phyloP scores from a whole-genome alignment of 306 rosid genomes.

The Clitoria ternatea region DNA sequence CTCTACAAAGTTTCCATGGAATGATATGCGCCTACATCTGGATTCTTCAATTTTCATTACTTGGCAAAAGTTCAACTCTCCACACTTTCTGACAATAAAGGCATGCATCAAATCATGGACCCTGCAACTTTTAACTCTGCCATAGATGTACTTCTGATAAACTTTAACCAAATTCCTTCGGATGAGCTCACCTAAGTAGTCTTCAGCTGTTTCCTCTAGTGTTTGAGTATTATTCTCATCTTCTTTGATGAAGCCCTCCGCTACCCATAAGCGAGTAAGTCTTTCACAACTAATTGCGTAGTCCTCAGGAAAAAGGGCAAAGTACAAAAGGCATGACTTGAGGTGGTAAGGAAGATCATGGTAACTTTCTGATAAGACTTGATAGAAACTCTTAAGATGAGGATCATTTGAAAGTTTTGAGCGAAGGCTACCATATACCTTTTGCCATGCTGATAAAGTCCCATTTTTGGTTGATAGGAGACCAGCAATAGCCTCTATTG shows the following conservation, averaged over 20 bases:
- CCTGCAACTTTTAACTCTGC: not conserved
- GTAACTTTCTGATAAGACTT: not conserved
- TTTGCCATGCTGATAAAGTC: not conserved
- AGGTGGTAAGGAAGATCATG: constrained; percentile 19
- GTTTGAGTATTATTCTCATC: not conserved
- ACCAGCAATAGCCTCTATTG: not conserved
- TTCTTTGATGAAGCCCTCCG: not conserved
- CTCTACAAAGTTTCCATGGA: too few species aligned
- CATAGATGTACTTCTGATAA: not conserved
- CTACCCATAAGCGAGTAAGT: not conserved
- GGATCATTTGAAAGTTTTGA: not conserved
- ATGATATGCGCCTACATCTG: too few species aligned
- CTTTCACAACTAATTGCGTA: not conserved
- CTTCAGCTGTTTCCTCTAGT: not conserved
- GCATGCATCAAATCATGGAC: not conserved
- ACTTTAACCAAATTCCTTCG: not conserved
- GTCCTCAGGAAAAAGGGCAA: constrained; percentile 17
- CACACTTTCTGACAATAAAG: not conserved
- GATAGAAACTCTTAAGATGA: not conserved
- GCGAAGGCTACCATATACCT: not conserved
- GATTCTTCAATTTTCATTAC: not conserved
- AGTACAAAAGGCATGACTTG: constrained; percentile 15
- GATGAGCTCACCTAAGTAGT: not conserved
- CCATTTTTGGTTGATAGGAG: not conserved
- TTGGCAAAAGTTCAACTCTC: not conserved